Percentiles rank a stretch among this genome's conserved stretches.
phyloP scores from a whole-genome alignment of 495 filamentous ascomycete genomes.

The Penicillium daleae region DNA sequence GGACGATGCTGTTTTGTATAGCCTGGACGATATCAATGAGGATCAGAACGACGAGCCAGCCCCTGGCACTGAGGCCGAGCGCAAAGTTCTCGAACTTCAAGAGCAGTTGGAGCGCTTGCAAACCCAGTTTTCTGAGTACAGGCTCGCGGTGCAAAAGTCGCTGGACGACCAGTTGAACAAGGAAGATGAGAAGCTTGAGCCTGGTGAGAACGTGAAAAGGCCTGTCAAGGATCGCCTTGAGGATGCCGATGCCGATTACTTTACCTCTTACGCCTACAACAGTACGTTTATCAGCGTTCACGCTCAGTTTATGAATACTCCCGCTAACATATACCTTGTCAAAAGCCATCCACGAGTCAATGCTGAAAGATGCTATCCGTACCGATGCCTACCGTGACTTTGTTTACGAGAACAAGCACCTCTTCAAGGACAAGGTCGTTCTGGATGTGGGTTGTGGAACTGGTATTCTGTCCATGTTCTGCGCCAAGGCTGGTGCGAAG shows the following conservation, averaged over 20 bases:
- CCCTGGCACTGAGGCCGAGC: slow-evolving; percentile 45
- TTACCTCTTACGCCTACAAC: slow-evolving; percentile 79
- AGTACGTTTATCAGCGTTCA: slow-evolving; percentile 44
- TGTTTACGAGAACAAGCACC: slow-evolving; percentile 79
- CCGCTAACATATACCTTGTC: slow-evolving; percentile 17
- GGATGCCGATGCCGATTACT: slow-evolving; percentile 67
- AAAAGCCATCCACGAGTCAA: slow-evolving; percentile 84
- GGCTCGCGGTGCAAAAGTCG: slow-evolving; percentile 67
- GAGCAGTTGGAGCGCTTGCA: slow-evolving; percentile 66
- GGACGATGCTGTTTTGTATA: slow-evolving; percentile 85
- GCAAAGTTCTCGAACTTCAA: slow-evolving; percentile 69
- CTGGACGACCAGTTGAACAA: slow-evolving; percentile 69
- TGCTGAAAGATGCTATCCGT: slow-evolving; percentile 77
- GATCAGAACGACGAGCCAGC: slow-evolving; percentile 32
- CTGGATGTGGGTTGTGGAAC: slow-evolving; percentile 94
- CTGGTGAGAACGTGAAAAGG: slow-evolving; percentile 24
- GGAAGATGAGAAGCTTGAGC: slow-evolving; percentile 44
- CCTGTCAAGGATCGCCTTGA: slow-evolving; percentile 30
- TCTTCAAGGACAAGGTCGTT: slow-evolving; percentile 89
- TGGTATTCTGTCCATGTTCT: slow-evolving; percentile 93
- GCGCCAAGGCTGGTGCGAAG: slow-evolving; percentile 84
- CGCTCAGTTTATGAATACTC: neutral
- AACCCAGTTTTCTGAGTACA: slow-evolving; percentile 72
- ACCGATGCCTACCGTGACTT: slow-evolving; percentile 73
- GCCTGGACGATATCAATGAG: slow-evolving; percentile 73